Conservation (phyloP, 2,329 filamentous ascomycete species). For the Talaromyces sp. region DNA sequence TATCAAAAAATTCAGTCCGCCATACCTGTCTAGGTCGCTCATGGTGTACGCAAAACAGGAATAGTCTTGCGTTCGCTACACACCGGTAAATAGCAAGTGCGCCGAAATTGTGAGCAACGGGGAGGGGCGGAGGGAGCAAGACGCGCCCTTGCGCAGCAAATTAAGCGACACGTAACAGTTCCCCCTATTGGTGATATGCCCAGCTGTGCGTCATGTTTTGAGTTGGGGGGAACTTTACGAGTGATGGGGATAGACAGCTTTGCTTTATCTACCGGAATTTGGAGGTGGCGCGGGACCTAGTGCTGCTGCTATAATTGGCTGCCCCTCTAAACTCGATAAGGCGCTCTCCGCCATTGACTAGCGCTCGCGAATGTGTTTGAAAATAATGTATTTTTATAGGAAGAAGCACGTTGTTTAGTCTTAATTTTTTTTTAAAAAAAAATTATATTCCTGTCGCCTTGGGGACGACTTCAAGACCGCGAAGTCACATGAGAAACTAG, state of each 20-base stretch:
- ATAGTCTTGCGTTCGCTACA: neutral
- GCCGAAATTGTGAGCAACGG: neutral
- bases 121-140: neutral
- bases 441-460: neutral
- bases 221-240: neutral
- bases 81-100: neutral
- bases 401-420: too few relatives aligned
- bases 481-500: neutral
- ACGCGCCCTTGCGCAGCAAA: slow-evolving; percentile 2
- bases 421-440: neutral
- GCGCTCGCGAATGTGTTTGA: neutral
- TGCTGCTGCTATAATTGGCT: neutral
- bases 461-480: neutral
- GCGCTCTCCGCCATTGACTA: neutral
- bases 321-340: neutral
- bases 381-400: neutral
- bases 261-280: neutral
- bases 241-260: neutral
- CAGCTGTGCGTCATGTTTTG: slow-evolving; percentile 3
- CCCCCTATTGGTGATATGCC: neutral
- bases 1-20: neutral
- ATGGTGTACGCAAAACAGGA: slow-evolving; percentile 47
- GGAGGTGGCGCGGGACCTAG: slow-evolving; percentile 9
- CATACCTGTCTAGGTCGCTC: slow-evolving; percentile 90
- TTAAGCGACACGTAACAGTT: neutral